phyloP scores from a whole-genome alignment of 805 yeast genomes.

The Candida krabiensis region DNA sequence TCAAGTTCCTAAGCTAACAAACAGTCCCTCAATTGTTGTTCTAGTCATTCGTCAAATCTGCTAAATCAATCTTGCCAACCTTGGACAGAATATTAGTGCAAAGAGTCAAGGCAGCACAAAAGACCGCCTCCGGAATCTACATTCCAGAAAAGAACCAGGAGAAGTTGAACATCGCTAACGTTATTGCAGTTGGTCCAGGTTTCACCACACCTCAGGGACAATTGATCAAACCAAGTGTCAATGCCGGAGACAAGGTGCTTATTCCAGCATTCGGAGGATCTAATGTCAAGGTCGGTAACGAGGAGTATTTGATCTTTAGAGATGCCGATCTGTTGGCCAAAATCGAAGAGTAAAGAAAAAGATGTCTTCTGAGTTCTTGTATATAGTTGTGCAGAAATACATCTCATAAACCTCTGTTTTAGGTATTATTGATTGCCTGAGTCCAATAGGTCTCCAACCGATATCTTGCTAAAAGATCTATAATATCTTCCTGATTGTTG shows the following conservation, averaged over 20 bases:
- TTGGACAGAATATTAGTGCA: slow-evolving; percentile 96
- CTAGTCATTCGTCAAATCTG: slow-evolving; percentile 69
- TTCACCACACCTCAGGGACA: slow-evolving; percentile 73
- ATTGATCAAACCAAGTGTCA: slow-evolving; percentile 68
- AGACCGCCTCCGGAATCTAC: slow-evolving; percentile 91
- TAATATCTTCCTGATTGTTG: slow-evolving; percentile 49
- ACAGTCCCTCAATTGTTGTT: no score
- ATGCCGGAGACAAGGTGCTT: slow-evolving; percentile 90
- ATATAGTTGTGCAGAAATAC: no score
- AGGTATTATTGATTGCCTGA: slow-evolving; percentile 32
- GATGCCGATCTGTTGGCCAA: slow-evolving; percentile 95
- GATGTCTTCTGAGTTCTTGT: no score
- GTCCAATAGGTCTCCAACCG: slow-evolving; percentile 62
- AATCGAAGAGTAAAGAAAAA: slow-evolving; percentile 73
- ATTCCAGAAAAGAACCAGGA: slow-evolving; percentile 96
- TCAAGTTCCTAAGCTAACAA: no score
- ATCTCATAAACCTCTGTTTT: no score
- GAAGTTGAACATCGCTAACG: slow-evolving; percentile 89
- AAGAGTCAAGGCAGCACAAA: slow-evolving; percentile 86
- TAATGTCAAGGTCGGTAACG: slow-evolving; percentile 75
- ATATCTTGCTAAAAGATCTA: slow-evolving; percentile 48
- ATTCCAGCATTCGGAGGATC: slow-evolving; percentile 96
- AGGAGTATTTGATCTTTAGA: slow-evolving; percentile 64
- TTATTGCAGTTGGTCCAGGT: slow-evolving; percentile 96
- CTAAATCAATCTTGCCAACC: slow-evolving; percentile 86